A percentile compares a stretch with the other conserved stretches of the same genome.
phyloP scores from a whole-genome alignment of 495 filamentous ascomycete genomes.

The Pyrenula aspistea region DNA sequence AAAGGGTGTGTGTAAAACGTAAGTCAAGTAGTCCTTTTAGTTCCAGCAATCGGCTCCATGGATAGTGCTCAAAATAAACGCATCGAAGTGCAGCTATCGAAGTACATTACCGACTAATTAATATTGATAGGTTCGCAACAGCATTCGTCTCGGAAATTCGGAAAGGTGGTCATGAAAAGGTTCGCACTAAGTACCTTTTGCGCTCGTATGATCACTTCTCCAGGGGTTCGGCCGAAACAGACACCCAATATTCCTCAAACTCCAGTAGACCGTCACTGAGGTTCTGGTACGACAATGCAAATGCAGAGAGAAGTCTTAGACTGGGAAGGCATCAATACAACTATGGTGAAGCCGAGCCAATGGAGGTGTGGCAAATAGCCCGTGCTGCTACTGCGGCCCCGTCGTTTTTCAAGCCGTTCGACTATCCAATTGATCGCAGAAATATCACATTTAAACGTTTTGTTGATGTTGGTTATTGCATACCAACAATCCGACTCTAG shows the following conservation, averaged over 20 bases:
- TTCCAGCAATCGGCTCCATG: too few relatives aligned
- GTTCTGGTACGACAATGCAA: not conserved
- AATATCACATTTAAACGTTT: not conserved
- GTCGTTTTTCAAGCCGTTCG: conserved; percentile 8
- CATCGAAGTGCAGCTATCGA: too few relatives aligned
- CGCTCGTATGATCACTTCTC: conserved; percentile 5
- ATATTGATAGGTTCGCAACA: not conserved
- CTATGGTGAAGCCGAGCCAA: conserved; percentile 2
- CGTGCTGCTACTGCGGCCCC: conserved; percentile 9
- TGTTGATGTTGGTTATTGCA: conserved; percentile 5
- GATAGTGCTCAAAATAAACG: too few relatives aligned
- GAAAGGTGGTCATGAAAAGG: not conserved
- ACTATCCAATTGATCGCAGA: not conserved
- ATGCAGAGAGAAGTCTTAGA: not conserved
- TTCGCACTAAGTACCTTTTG: conserved; percentile 2
- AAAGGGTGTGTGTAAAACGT: conserved; percentile 7
- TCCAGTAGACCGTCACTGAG: not conserved
- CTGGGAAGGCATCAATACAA: not conserved
- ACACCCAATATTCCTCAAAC: not conserved
- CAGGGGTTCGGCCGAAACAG: not conserved
- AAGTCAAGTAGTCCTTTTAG: not conserved
- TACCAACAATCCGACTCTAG: conserved; percentile 3
- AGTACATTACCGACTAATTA: too few relatives aligned
- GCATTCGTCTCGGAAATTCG: not conserved
- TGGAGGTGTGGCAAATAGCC: conserved; percentile 10